phyloP scores from a whole-genome alignment of 306 rosid species.

The Malus sylvestris region DNA sequence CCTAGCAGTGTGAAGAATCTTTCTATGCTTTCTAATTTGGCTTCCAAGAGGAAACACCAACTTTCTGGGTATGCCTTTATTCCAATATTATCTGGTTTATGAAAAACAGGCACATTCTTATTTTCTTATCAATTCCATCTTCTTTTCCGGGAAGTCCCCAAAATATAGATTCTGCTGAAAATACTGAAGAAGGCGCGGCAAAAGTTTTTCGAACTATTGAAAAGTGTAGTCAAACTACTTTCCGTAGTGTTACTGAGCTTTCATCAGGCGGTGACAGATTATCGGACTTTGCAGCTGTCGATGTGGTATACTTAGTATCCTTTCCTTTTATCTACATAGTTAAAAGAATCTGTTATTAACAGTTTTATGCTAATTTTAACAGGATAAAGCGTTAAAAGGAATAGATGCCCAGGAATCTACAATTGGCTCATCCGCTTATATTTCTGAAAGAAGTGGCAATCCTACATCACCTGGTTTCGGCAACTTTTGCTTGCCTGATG shows the following conservation, averaged over 20 bases:
- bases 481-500: conserved; percentile 49
- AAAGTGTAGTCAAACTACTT: conserved; percentile 52
- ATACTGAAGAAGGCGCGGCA: conserved; percentile 14
- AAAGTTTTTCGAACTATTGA: conserved; percentile 41
- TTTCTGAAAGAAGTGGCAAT: conserved; percentile 30
- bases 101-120: not conserved
- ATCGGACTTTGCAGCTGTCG: conserved; percentile 49
- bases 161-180: conserved; percentile 31
- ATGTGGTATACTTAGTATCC: conserved; percentile 51
- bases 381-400: conserved; percentile 90
- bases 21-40: conserved; percentile 33
- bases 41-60: conserved; percentile 40
- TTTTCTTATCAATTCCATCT: conserved; percentile 13
- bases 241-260: conserved; percentile 74
- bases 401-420: conserved; percentile 39
- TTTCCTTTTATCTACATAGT: not conserved
- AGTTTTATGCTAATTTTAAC: conserved; percentile 5
- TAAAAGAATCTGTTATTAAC: conserved; percentile 5
- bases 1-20: conserved; percentile 38
- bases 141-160: conserved; percentile 39
- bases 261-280: conserved; percentile 51
- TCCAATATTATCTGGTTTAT: not conserved
- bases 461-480: conserved; percentile 29
- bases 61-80: conserved; percentile 36
- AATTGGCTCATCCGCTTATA: conserved; percentile 35